Base-by-base conservation (phyloP, 1,139 yeast genomes). In the Candida albicans region DNA sequence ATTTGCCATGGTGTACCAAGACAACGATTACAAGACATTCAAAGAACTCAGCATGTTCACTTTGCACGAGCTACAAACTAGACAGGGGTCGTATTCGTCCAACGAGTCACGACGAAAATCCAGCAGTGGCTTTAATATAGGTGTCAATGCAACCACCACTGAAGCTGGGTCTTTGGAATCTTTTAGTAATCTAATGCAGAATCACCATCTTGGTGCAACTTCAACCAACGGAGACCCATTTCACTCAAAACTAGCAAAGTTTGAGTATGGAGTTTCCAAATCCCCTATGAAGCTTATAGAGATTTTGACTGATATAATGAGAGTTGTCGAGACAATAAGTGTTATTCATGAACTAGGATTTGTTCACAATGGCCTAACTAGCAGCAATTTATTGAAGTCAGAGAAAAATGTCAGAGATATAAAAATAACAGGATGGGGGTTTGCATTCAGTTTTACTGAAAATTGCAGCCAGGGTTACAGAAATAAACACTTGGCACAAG, bases 401-500 rank as follows among this genome's bases (percentile, higher is more conserved):
- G 63, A 61, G 15, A 53, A 57, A 12, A 37, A 51, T 31, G 46
- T 49, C 13, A 54, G 55, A 29, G 65, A 70, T 29, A 64, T 77
- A 2, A 68, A 59, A 37, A 55, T 79, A 9, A 62, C 70, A 0
- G 80, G 81, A 1, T 79, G 81, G 78, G 82, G 77, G 49, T 77
- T 74, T 51, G 57, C 73, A 27, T 78, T 77, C 50, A 55, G 75
- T 2, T 57, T 69, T n/a, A 65, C 68, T 0, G 83, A 79, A 49
- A 75, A 71, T 46, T 63, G 77, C 29, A 57, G 69, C 11, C 58
- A 60, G 38, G 64, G 66, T 25, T 68, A 59, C 43, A 50, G 76
- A 30, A 58, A 59, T 29, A 55, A 58, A 10, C 66, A 67, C 42
- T 52, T 63, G 33, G 49, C 51, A 12, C 55, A 57, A 13, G 56